Evolutionary conservation across 2,329 filamentous ascomycete genomes (phyloP), one percentile per base, ranked within the genome.

Genomic region (Mollisiaceae sp.): DNA sequence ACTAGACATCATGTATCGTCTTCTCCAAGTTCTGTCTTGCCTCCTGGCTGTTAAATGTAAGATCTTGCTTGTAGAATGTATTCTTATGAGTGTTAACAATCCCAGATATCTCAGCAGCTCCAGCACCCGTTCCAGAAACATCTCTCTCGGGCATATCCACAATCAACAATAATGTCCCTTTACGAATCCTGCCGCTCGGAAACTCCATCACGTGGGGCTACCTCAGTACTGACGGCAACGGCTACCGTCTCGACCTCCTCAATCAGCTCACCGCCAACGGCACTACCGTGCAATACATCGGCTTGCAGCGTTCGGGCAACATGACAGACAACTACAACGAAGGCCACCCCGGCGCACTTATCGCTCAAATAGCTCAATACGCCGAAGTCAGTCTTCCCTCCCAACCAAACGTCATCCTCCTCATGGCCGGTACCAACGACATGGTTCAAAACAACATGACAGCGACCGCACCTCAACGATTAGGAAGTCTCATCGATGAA

Each of bases 131-230:
- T 3, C 11, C 24, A 1, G 27, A 36, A 14, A 12, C 24, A 2
- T 27, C 52, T 36, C 24, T 36, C 24, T 36, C 52, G 4, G 18
- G 20, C 27, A 4, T 20, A 20, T 18, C 50, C 11, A 22, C n/a
- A 9, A n/a, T 3, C 45, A 22, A 14, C 52, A 20, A 2, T 3
- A 62, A 54, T 22, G 45, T 54, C 9, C 59, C 43, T 11, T 41
- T 63, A 22, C 35, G 36, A 27, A 62, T 65, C 22, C 35, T 65
- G 1, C 63, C 63, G 9, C 27, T 65, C 27, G 63, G 63, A 8
- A 76, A 77, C 15, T 79, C 77, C 1, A 79, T 79, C 47, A 79
- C 78, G 0, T 67, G 65, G 39, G 80, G 80, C 2, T 79, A 72
- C 45, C 67, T 52, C 47, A 68, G 47, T 43, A 69, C 57, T 15